Evolutionary conservation across 805 yeast genomes (phyloP).

Genomic region (Deakozyma indianensis): DNA sequence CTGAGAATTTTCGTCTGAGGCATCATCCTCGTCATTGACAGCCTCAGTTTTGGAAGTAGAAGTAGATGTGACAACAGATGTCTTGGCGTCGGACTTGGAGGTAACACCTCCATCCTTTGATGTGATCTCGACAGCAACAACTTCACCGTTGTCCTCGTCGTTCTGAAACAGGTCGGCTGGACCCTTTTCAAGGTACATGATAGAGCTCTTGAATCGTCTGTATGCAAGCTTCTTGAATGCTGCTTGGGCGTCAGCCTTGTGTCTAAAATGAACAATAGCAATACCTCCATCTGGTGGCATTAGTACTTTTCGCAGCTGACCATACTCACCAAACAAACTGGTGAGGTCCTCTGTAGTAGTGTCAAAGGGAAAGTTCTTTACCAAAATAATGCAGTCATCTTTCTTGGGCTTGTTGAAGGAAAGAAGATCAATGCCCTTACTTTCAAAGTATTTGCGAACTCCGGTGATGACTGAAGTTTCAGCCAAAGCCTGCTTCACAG

Average conservation of each 20-base stretch:
- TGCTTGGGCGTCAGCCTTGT: constrained; percentile 67
- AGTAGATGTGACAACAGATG: constrained; percentile 8
- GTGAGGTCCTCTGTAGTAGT: constrained; percentile 70
- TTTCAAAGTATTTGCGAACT: constrained; percentile 76
- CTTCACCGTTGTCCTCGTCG: constrained; percentile 28
- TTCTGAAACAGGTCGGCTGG: constrained; percentile 63
- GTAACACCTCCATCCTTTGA: constrained; percentile 26
- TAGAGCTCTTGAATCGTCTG: constrained; percentile 75
- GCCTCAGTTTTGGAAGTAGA: constrained; percentile 11
- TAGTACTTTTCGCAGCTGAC: constrained; percentile 62
- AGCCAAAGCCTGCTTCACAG: constrained; percentile 93
- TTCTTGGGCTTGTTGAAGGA: constrained; percentile 47
- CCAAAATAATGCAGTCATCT: constrained; percentile 68
- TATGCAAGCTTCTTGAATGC: constrained; percentile 83
- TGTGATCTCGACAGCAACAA: constrained; percentile 4
- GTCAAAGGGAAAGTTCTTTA: constrained; percentile 84
- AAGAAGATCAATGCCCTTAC: constrained; percentile 70
- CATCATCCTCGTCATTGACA: constrained; percentile 21
- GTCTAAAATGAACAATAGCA: constrained; percentile 83
- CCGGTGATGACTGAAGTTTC: constrained; percentile 92
- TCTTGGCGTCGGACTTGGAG: constrained; percentile 28
- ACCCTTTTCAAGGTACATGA: constrained; percentile 85
- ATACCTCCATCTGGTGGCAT: constrained; percentile 97
- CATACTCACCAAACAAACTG: constrained; percentile 67
- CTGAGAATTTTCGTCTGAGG: constrained; percentile 28